phyloP scores from a whole-genome alignment of 1,139 yeast genomes.

The Geotrichum restrictum region DNA sequence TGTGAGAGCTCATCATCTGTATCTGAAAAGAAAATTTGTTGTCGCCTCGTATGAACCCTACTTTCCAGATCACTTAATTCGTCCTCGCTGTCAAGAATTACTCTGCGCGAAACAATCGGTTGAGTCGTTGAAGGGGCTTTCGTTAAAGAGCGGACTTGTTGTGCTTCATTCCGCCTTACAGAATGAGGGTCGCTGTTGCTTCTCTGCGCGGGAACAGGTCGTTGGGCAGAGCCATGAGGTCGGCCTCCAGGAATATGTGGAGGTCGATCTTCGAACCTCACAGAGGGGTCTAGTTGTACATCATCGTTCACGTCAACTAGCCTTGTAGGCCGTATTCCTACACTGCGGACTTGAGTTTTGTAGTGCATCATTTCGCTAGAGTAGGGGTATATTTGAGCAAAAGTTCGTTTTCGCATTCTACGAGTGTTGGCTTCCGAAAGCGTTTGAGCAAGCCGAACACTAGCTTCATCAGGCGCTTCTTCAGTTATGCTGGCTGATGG shows the following conservation, averaged over 20 bases:
- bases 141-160: background rate
- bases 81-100: conserved; percentile 14
- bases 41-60: background rate
- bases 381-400: conserved; percentile 18
- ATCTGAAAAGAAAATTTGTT: conserved; percentile 10
- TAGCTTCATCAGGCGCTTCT: background rate
- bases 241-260: background rate
- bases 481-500: too few species aligned
- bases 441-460: background rate
- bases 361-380: conserved; percentile 17
- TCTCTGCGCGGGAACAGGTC: background rate
- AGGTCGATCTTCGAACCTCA: conserved; percentile 6
- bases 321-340: conserved; percentile 17
- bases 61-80: conserved; percentile 5
- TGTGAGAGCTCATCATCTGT: conserved; percentile 2
- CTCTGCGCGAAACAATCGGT: background rate
- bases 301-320: conserved; percentile 13
- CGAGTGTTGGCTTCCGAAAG: background rate
- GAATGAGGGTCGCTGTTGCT: conserved; percentile 1
- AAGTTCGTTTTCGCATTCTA: conserved; percentile 17
- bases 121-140: background rate
- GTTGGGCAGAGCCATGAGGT: background rate
- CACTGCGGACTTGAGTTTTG: conserved; percentile 15
- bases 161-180: background rate
- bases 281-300: conserved; percentile 13